phyloP scores from a whole-genome alignment of 768 basidiomycete genomes.

The Phaffia tasmanica region DNA sequence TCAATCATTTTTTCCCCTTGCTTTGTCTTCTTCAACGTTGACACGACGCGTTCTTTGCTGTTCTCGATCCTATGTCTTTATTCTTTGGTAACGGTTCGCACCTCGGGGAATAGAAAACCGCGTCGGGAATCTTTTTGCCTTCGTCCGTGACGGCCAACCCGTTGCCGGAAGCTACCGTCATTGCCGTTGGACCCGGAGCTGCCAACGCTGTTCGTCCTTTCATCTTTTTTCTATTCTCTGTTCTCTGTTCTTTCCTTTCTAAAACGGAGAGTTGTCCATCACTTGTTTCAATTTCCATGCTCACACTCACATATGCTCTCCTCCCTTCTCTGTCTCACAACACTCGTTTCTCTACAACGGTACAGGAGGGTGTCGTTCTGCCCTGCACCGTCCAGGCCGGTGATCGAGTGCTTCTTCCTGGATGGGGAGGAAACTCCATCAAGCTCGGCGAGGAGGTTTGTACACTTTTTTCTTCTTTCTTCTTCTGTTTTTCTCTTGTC shows the following conservation, averaged over 20 bases:
- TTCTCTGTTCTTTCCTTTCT: neutral
- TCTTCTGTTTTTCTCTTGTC: neutral
- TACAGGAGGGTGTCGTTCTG: slow-evolving; percentile 54
- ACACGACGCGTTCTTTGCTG: neutral
- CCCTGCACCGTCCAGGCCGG: slow-evolving; percentile 73
- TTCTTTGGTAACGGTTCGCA: neutral
- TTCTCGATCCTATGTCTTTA: neutral
- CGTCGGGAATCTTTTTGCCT: slow-evolving; percentile 90
- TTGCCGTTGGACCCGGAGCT: slow-evolving; percentile 91
- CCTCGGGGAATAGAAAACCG: slow-evolving; percentile 90
- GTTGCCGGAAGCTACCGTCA: slow-evolving; percentile 92
- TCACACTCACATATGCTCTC: neutral
- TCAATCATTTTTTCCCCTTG: neutral
- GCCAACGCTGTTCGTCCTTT: slow-evolving; percentile 49
- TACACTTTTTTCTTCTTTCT: slow-evolving; percentile 26
- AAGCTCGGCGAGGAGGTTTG: slow-evolving; percentile 93
- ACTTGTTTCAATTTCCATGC: neutral
- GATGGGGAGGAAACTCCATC: slow-evolving; percentile 91
- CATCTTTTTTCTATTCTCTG: no score
- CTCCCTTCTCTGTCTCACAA: neutral
- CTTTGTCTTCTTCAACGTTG: neutral
- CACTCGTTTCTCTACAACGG: neutral
- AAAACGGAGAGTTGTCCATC: neutral
- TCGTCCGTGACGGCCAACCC: slow-evolving; percentile 70
- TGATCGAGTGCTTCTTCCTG: slow-evolving; percentile 84